phyloP scores from a whole-genome alignment of 306 rosid genomes.

The Pyrus pyrifolia region DNA sequence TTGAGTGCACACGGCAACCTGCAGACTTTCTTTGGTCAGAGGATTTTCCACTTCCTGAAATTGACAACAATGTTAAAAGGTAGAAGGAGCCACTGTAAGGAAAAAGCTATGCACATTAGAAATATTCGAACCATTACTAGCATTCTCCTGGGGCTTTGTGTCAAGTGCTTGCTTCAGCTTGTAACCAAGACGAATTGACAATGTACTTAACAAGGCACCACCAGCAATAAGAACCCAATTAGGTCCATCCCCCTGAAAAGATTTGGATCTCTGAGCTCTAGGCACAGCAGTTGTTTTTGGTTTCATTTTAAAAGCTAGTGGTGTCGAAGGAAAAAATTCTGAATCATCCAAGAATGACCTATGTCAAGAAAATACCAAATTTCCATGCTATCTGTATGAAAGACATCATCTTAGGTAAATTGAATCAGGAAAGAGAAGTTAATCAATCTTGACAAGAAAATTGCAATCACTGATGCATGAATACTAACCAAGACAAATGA shows the following conservation, averaged over 20 bases:
- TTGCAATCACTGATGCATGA: neutral
- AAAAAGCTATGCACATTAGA: neutral
- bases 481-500: neutral
- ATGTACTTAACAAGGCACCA: slow-evolving; percentile 76
- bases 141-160: slow-evolving; percentile 49
- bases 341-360: slow-evolving; percentile 40
- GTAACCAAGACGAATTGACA: slow-evolving; percentile 81
- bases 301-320: slow-evolving; percentile 54
- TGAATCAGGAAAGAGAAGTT: neutral
- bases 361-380: slow-evolving; percentile 9
- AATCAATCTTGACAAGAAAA: neutral
- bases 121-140: slow-evolving; percentile 30
- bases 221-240: slow-evolving; percentile 90
- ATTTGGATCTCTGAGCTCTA: slow-evolving; percentile 45
- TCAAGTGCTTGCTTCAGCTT: slow-evolving; percentile 81
- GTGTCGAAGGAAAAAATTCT: slow-evolving; percentile 13
- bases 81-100: slow-evolving; percentile 13
- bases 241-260: slow-evolving; percentile 52
- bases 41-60: slow-evolving; percentile 56
- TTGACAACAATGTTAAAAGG: slow-evolving; percentile 12
- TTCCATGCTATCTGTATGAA: neutral
- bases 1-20: slow-evolving; percentile 47
- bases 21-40: slow-evolving; percentile 45
- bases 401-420: slow-evolving; percentile 1
- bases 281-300: slow-evolving; percentile 45